These are phyloP conservation scores for Wickerhamiella sergipiensis DNA, from an alignment of 805 yeast species.

Conservation along the genomic window DNA sequence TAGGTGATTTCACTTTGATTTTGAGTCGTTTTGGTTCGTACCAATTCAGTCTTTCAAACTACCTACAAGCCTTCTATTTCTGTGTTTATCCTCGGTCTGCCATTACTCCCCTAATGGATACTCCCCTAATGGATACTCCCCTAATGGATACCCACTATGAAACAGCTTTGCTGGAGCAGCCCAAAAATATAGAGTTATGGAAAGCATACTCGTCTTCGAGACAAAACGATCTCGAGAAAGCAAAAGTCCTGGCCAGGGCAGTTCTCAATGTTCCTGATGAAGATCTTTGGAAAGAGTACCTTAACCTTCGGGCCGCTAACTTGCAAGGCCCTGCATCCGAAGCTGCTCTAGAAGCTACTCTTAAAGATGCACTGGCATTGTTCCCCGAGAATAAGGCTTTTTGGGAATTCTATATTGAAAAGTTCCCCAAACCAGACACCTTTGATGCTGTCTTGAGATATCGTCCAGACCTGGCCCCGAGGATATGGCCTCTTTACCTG, in stretches of 20 bases:
- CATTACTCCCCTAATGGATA: no score
- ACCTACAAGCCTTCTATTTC: no score
- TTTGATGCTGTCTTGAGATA: slow-evolving; percentile 38
- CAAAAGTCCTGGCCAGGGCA: slow-evolving; percentile 1
- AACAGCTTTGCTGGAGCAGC: not conserved
- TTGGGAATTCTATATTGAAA: slow-evolving; percentile 7
- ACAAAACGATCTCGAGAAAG: not conserved
- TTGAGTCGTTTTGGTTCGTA: no score
- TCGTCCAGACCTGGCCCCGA: slow-evolving; percentile 34
- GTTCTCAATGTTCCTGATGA: slow-evolving; percentile 14
- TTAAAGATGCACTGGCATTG: slow-evolving; percentile 7
- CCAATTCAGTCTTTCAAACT: no score
- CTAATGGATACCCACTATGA: not conserved
- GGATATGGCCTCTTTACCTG: slow-evolving; percentile 42
- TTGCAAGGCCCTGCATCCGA: not conserved
- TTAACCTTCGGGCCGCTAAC: slow-evolving; percentile 29
- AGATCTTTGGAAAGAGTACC: slow-evolving; percentile 41
- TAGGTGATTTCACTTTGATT: no score
- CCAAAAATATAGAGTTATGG: not conserved
- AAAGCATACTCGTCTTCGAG: not conserved
- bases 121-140: no score
- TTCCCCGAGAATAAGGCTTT: slow-evolving; percentile 6
- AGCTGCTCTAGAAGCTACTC: not conserved
- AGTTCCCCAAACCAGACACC: slow-evolving; percentile 22
- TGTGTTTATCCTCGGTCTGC: no score